Evolutionary conservation across 257 asterid genomes (phyloP).

Genomic region (Primulina eburnea): DNA sequence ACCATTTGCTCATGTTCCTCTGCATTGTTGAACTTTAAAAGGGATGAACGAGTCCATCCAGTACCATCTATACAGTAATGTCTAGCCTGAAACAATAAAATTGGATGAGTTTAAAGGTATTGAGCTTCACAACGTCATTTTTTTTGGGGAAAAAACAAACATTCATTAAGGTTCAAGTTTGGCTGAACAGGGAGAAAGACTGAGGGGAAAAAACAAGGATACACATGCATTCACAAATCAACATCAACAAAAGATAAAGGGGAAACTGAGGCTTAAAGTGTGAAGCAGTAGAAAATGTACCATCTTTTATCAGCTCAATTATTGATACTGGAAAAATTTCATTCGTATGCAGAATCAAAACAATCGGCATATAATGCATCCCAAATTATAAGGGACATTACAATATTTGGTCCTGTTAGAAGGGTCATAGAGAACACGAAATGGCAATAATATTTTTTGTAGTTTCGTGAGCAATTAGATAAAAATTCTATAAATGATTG

Average conservation of each 20-base stretch:
- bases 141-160: background rate
- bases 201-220: background rate
- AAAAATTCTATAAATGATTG: background rate
- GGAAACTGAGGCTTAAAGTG: conserved; percentile 11
- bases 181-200: background rate
- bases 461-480: background rate
- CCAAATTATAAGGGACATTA: background rate
- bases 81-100: conserved; percentile 52
- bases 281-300: background rate
- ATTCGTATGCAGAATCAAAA: background rate
- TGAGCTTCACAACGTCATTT: conserved; percentile 2
- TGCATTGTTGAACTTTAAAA: conserved; percentile 42
- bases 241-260: background rate
- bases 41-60: conserved; percentile 44
- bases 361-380: background rate
- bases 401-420: background rate
- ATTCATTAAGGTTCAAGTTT: background rate
- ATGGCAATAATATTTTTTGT: background rate
- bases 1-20: conserved; percentile 65
- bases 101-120: conserved; percentile 4
- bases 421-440: background rate
- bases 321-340: background rate
- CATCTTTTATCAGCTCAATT: background rate
- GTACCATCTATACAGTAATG: conserved; percentile 35
- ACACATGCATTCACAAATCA: background rate